Evolutionary conservation across 2,329 filamentous ascomycete genomes (phyloP), one percentile per base, ranked within the genome.

Genomic region (Fusarium gaditjirri): DNA sequence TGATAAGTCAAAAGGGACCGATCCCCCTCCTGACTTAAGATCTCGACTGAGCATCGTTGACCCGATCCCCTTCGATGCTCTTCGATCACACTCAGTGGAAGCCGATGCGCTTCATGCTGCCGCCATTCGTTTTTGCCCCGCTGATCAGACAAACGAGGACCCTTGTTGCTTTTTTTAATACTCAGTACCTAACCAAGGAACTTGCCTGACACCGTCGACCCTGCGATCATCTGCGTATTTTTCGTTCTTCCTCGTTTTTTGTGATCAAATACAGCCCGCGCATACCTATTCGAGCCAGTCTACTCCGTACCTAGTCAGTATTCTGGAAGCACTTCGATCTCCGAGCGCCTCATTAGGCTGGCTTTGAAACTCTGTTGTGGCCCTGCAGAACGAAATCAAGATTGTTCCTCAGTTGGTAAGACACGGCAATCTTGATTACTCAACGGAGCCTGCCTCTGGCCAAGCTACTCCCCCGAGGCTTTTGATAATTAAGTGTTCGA

Each of bases 11-110:
- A 73, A 72, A 71, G 66, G 25, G 57, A 42, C 70, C 66, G 70
- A 77, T 77, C 71, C 70, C 75, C 68, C 70, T 71, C 70, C 68
- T 47, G 75, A 72, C 35, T 67, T 73, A 49, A 77, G 75, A 77
- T 77, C 75, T 62, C 33, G 39, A 76, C 63, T 61, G 52, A 56
- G 54, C 36, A 47, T 77, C 73, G 59, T 75, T 77, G 68, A 77
- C 66, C 65, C 65, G 54, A 67, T 71, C 41, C 53, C 35, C 35
- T 61, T 65, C 44, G 52, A 55, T 71, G 42, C 63, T 60, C 63
- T 60, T 70, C 65, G 66, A 71, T 71, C 59, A 42, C 73, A 29
- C 62, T 63, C 46, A 72, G 57, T 49, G 42, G 43, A 29, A 61
- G 52, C 61, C 72, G 56, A 75, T 65, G 61, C 47, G 56, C 69